These are phyloP conservation scores for Myrmaecium sp. DNA, from an alignment of 2,329 filamentous ascomycete species.

Conservation along the genomic window DNA sequence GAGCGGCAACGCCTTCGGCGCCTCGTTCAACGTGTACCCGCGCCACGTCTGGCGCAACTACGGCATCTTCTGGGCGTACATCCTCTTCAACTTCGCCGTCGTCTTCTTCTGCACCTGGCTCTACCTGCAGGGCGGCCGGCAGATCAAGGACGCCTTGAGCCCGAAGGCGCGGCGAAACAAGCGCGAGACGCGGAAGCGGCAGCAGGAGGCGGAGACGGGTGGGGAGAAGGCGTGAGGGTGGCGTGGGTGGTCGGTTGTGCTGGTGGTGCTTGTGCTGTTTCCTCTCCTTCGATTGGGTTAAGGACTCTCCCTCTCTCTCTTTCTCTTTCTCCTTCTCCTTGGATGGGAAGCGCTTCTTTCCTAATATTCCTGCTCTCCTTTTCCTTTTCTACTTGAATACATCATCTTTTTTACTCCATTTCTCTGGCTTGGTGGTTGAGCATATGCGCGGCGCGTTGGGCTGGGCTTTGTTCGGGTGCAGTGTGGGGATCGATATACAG, in stretches of 20 bases:
- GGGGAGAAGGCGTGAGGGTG: neutral
- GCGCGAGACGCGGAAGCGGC: conserved; percentile 12
- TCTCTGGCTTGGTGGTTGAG: too few species aligned
- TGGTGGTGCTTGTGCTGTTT: too few species aligned
- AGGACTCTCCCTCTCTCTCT: too few species aligned
- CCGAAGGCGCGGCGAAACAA: conserved; percentile 16
- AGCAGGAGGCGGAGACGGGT: conserved; percentile 7
- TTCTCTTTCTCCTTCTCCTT: too few species aligned
- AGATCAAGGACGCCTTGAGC: conserved; percentile 19
- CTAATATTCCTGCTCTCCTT: too few species aligned
- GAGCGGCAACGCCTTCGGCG: conserved; percentile 40
- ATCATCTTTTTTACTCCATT: too few species aligned
- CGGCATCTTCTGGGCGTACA: conserved; percentile 45
- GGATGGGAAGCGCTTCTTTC: too few species aligned
- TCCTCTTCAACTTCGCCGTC: conserved; percentile 44
- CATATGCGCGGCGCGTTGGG: too few species aligned
- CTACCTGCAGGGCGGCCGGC: conserved; percentile 28
- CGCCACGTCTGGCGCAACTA: conserved; percentile 48
- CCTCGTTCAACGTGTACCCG: conserved; percentile 43
- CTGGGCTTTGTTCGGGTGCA: too few species aligned
- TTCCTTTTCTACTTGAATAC: too few species aligned
- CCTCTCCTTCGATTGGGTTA: too few species aligned
- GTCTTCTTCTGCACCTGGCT: conserved; percentile 38
- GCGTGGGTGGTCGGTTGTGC: neutral
- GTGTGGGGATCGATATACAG: too few species aligned